Percentiles rank a stretch among this genome's conserved stretches.
Evolutionary conservation across 1,139 yeast species (phyloP).

Genomic region (Zygosaccharomyces sapae): DNA sequence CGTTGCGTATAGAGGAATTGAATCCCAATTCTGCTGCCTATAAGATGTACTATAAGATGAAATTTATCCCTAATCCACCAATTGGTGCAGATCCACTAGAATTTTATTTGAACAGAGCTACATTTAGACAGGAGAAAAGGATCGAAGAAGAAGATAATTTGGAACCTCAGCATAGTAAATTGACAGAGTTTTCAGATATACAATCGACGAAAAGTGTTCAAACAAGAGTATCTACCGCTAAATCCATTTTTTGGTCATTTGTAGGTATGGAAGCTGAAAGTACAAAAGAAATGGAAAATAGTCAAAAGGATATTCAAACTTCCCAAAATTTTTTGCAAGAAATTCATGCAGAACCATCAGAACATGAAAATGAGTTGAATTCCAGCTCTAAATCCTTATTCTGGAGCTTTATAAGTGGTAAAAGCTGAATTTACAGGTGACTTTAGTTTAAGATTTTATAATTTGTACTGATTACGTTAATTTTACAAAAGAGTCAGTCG

Average conservation of each 20-base stretch:
- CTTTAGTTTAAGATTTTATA: background rate
- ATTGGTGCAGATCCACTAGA: constrained; percentile 4
- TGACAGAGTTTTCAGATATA: background rate
- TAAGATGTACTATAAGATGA: constrained; percentile 12
- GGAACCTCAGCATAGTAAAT: background rate
- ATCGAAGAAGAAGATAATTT: background rate
- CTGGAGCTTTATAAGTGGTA: constrained; percentile 3
- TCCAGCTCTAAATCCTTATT: background rate
- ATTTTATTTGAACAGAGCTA: constrained; percentile 1
- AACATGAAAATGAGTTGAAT: background rate
- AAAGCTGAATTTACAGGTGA: background rate
- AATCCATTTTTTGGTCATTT: constrained; percentile 4
- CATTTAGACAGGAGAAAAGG: background rate
- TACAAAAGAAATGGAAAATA: background rate
- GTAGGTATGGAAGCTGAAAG: constrained; percentile 2
- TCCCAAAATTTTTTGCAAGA: background rate
- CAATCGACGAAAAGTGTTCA: background rate
- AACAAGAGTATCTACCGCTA: constrained; percentile 2
- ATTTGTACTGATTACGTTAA: too few species aligned
- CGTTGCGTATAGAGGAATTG: constrained; percentile 8
- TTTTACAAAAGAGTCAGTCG: too few species aligned
- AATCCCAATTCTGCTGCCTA: constrained; percentile 10
- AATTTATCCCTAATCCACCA: constrained; percentile 12
- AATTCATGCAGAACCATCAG: background rate
- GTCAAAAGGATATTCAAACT: background rate